Evolutionary conservation across 2,329 filamentous ascomycete genomes (phyloP).

Genomic region (Penicillium sp.): DNA sequence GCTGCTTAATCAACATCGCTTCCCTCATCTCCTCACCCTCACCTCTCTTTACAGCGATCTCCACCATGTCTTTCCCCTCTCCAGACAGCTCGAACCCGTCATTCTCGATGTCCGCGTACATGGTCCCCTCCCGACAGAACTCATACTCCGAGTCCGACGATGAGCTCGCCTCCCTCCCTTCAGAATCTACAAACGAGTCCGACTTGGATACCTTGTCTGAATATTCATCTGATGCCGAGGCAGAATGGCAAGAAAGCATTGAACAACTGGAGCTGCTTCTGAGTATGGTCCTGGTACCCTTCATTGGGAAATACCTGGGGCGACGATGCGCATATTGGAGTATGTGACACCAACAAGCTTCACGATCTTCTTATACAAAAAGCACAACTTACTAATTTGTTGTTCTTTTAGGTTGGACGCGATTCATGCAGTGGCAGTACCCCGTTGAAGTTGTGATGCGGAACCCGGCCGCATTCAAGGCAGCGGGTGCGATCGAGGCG

Average conservation of each 20-base stretch:
- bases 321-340: conserved; percentile 96
- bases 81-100: conserved; percentile 34
- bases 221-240: conserved; percentile 77
- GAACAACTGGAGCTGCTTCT: conserved; percentile 90
- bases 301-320: conserved; percentile 90
- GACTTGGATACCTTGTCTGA: conserved; percentile 48
- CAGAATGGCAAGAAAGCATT: conserved; percentile 90
- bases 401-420: conserved; percentile 69
- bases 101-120: conserved; percentile 40
- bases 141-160: conserved; percentile 34
- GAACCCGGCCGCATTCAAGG: conserved; percentile 62
- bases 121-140: conserved; percentile 36
- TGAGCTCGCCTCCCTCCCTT: conserved; percentile 46
- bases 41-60: not conserved
- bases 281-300: conserved; percentile 92
- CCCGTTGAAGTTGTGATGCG: conserved; percentile 67
- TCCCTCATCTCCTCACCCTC: conserved; percentile 4
- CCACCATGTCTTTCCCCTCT: conserved; percentile 32
- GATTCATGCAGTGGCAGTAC: conserved; percentile 94
- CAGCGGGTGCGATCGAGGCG: conserved; percentile 62
- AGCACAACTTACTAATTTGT: conserved; percentile 6
- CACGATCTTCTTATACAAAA: too few species aligned
- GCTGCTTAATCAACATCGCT: conserved; percentile 30
- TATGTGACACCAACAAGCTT: conserved; percentile 44
- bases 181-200: conserved; percentile 39